Conservation (phyloP, 2,329 filamentous ascomycete genomes). For the Penicillium sp. region DNA sequence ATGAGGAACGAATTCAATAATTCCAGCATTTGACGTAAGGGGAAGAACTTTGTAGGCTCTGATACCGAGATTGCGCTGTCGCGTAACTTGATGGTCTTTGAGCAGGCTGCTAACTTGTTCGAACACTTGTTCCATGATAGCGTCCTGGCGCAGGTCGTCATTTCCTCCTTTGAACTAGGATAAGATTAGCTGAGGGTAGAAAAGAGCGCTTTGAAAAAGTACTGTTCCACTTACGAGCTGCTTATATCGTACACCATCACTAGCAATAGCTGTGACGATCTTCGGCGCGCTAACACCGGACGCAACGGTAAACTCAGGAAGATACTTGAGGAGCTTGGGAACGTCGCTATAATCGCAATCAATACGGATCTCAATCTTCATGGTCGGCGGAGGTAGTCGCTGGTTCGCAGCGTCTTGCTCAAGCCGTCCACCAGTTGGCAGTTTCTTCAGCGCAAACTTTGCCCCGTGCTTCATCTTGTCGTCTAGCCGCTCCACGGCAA, state of each 20-base stretch:
- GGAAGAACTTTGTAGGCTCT: slow-evolving; percentile 97
- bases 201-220: not conserved
- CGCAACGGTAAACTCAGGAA: slow-evolving; percentile 80
- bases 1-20: slow-evolving; percentile 96
- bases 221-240: slow-evolving; percentile 66
- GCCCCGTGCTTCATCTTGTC: slow-evolving; percentile 70
- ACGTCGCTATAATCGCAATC: slow-evolving; percentile 77
- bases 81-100: slow-evolving; percentile 81
- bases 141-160: slow-evolving; percentile 94
- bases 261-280: slow-evolving; percentile 80
- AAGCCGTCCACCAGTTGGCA: slow-evolving; percentile 66
- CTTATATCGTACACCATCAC: slow-evolving; percentile 79
- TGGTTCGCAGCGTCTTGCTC: slow-evolving; percentile 67
- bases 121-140: slow-evolving; percentile 99
- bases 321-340: slow-evolving; percentile 74
- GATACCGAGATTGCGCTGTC: slow-evolving; percentile 86
- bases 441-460: slow-evolving; percentile 68
- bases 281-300: slow-evolving; percentile 92
- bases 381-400: slow-evolving; percentile 83
- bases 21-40: slow-evolving; percentile 79
- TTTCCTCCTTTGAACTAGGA: slow-evolving; percentile 84
- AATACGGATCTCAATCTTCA: slow-evolving; percentile 76
- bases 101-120: slow-evolving; percentile 91
- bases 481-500: slow-evolving; percentile 55
- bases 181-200: slow-evolving; percentile 17